phyloP scores from a whole-genome alignment of 257 asterid species.

The Ajuga chamaepitys region DNA sequence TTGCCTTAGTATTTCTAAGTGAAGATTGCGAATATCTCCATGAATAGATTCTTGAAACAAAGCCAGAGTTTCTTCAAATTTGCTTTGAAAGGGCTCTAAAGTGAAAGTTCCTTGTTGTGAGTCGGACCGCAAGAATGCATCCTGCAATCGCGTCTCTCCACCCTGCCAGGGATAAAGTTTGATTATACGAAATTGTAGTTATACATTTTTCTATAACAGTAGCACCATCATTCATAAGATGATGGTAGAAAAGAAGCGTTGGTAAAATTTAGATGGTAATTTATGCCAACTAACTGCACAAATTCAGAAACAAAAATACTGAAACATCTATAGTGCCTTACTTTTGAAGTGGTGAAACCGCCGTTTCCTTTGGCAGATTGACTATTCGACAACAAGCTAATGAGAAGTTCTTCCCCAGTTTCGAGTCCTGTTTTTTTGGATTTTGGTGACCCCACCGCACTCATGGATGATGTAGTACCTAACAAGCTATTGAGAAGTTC shows the following conservation, averaged over 20 bases:
- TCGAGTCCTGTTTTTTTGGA: slow-evolving; percentile 82
- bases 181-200: background rate
- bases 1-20: slow-evolving; percentile 75
- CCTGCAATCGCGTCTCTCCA: slow-evolving; percentile 37
- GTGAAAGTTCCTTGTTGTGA: slow-evolving; percentile 56
- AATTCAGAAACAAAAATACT: slow-evolving; percentile 8
- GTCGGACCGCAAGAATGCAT: no score
- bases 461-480: slow-evolving; percentile 49
- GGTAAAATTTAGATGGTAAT: no score
- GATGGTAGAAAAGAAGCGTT: no score
- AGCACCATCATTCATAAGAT: background rate
- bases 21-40: slow-evolving; percentile 86
- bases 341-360: slow-evolving; percentile 43
- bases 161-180: slow-evolving; percentile 37
- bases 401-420: slow-evolving; percentile 70
- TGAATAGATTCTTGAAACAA: slow-evolving; percentile 76
- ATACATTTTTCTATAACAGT: no score
- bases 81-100: slow-evolving; percentile 69
- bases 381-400: slow-evolving; percentile 45
- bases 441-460: slow-evolving; percentile 69
- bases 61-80: slow-evolving; percentile 74
- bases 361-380: slow-evolving; percentile 31
- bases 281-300: background rate
- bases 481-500: slow-evolving; percentile 57
- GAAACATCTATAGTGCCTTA: slow-evolving; percentile 27